These are phyloP conservation scores for Melanopsichium pennsylvanicum DNA, from an alignment of 1,284 basidiomycete species.

Conservation along the genomic window DNA sequence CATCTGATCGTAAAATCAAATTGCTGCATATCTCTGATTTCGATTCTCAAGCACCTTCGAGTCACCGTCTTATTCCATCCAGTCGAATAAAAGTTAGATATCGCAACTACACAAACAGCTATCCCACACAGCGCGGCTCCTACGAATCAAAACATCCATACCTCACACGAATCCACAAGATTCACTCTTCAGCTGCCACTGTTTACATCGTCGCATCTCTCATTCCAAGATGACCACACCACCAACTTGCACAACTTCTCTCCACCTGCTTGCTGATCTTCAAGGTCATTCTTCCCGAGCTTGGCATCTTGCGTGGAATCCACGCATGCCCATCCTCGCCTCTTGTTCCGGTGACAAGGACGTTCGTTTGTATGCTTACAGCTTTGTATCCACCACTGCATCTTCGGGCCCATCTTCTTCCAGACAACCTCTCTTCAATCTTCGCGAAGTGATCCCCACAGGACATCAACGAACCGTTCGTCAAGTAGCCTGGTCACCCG, in stretches of 20 bases:
- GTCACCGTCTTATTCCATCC: no score
- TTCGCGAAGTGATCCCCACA: slow-evolving; percentile 69
- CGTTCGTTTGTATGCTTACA: slow-evolving; percentile 83
- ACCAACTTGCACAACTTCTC: slow-evolving; percentile 4
- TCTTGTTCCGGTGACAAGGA: slow-evolving; percentile 95
- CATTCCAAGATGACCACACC: no score
- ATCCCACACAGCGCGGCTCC: no score
- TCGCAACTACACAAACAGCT: no score
- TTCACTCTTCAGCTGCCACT: slow-evolving; percentile 5
- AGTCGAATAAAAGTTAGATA: no score
- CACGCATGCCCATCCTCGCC: slow-evolving; percentile 79
- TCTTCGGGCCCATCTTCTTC: slow-evolving; percentile 43
- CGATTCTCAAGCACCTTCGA: no score
- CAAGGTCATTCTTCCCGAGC: slow-evolving; percentile 62
- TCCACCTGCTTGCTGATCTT: slow-evolving; percentile 39
- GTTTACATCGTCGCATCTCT: no score
- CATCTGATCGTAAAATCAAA: no score
- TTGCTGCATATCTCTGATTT: no score
- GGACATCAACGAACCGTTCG: slow-evolving; percentile 93
- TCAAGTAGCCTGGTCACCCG: slow-evolving; percentile 86
- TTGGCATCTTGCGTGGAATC: slow-evolving; percentile 94
- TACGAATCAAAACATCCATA: no score
- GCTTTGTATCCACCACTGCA: slow-evolving; percentile 45
- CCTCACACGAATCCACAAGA: slow-evolving; percentile 4
- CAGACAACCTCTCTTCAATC: slow-evolving; percentile 50